These are phyloP conservation scores for Colletotrichum echinochloae DNA, from an alignment of 2,329 filamentous ascomycete species.

Conservation along the genomic window DNA sequence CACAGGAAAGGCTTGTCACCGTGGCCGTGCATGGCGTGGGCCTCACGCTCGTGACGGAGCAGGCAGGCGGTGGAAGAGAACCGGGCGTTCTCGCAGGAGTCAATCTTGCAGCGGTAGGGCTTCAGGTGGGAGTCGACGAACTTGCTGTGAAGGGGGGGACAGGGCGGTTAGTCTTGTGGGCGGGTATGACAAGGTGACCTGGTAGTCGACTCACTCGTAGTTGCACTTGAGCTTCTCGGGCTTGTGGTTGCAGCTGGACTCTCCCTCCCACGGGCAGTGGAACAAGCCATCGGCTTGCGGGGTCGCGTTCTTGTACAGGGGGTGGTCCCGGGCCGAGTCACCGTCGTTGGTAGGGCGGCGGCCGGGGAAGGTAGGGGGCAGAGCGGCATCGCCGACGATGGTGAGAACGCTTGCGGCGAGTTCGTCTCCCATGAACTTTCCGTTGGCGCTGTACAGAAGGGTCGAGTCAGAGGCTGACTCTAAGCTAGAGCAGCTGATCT, in stretches of 20 bases:
- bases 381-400: slow-evolving; percentile 54
- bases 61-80: slow-evolving; percentile 97
- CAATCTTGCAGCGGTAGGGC: slow-evolving; percentile 93
- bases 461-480: slow-evolving; percentile 48
- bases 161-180: slow-evolving; percentile 45
- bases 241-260: slow-evolving; percentile 82
- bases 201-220: slow-evolving; percentile 81
- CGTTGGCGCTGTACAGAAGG: slow-evolving; percentile 51
- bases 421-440: slow-evolving; percentile 48
- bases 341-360: slow-evolving; percentile 64
- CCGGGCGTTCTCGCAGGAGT: slow-evolving; percentile 83
- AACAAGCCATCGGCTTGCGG: slow-evolving; percentile 83
- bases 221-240: slow-evolving; percentile 98
- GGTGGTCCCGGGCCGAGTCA: slow-evolving; percentile 73
- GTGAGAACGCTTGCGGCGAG: slow-evolving; percentile 39
- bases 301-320: slow-evolving; percentile 75
- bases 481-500: slow-evolving; percentile 37
- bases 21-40: slow-evolving; percentile 94
- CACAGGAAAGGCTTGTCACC: slow-evolving; percentile 93
- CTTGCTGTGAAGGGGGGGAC: slow-evolving; percentile 73
- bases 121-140: slow-evolving; percentile 97
- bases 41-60: slow-evolving; percentile 93
- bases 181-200: slow-evolving; percentile 1
- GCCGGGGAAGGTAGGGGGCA: slow-evolving; percentile 55
- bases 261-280: slow-evolving; percentile 89